Evolutionary conservation across 2,329 filamentous ascomycete genomes (phyloP).

Genomic region (Epichloe brachyelytri): DNA sequence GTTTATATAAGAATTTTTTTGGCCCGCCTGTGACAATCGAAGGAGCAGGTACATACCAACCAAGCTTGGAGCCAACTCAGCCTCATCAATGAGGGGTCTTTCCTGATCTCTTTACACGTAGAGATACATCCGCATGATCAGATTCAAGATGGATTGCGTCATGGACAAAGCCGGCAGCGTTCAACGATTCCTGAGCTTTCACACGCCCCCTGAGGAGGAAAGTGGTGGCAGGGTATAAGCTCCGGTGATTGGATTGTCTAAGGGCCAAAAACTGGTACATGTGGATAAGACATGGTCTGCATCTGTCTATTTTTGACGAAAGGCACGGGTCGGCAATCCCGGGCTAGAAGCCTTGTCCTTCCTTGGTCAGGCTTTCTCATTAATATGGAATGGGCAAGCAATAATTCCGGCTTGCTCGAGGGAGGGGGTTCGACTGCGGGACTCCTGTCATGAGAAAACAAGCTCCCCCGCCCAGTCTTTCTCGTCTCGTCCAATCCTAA

Average conservation of each 20-base stretch:
- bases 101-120: not conserved
- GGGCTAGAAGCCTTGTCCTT: not conserved
- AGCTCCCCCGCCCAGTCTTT: not conserved
- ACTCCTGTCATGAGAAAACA: no score
- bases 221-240: not conserved
- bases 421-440: no score
- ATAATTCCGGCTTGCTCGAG: not conserved
- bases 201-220: not conserved
- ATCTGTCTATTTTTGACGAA: not conserved
- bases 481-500: not conserved
- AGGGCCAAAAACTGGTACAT: not conserved
- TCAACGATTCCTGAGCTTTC: not conserved
- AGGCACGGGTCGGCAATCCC: not conserved
- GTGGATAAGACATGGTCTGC: not conserved
- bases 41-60: not conserved
- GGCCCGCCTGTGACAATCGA: not conserved
- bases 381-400: not conserved
- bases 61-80: not conserved
- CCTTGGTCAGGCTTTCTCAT: not conserved
- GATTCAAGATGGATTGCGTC: conserved; percentile 1
- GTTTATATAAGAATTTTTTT: not conserved
- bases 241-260: conserved; percentile 1
- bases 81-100: not conserved
- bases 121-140: conserved; percentile 1
- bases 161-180: not conserved